Conservation (phyloP, 192 early-diverging fungal genomes). For the Coemansia sp. region DNA sequence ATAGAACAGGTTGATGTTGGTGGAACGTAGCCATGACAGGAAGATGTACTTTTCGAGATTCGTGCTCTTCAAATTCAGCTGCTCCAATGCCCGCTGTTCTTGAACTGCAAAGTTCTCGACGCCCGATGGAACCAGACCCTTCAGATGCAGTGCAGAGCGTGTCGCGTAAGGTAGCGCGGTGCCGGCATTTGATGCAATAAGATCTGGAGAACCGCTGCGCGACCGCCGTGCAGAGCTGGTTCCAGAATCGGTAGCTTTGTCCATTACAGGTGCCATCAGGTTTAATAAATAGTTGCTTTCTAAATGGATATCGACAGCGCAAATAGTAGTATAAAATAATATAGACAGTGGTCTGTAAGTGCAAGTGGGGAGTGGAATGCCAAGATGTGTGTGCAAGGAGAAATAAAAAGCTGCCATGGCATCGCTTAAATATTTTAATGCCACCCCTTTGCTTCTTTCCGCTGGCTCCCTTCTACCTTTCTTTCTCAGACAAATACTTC, state of each 20-base stretch:
- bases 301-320: background rate
- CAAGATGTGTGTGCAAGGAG: background rate
- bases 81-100: slow-evolving; percentile 67
- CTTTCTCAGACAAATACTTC: background rate
- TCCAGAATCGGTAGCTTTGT: slow-evolving; percentile 16
- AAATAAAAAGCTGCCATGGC: background rate
- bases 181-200: slow-evolving; percentile 27
- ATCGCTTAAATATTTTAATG: background rate
- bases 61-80: slow-evolving; percentile 65
- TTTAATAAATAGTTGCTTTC: background rate
- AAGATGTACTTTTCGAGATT: slow-evolving; percentile 82
- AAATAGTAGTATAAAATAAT: background rate
- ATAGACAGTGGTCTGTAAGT: background rate
- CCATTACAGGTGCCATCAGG: slow-evolving; percentile 10
- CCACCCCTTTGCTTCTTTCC: background rate
- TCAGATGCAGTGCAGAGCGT: slow-evolving; percentile 60
- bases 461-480: background rate
- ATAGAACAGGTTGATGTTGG: slow-evolving; percentile 82
- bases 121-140: slow-evolving; percentile 70
- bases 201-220: slow-evolving; percentile 38
- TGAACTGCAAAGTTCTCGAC: slow-evolving; percentile 73
- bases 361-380: background rate
- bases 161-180: slow-evolving; percentile 32
- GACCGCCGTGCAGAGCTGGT: slow-evolving; percentile 30
- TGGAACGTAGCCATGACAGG: slow-evolving; percentile 74